A percentile compares a stretch with the other conserved stretches of the same genome.
Evolutionary conservation across 805 yeast species (phyloP).

Genomic region (Clavispora vitiphila): DNA sequence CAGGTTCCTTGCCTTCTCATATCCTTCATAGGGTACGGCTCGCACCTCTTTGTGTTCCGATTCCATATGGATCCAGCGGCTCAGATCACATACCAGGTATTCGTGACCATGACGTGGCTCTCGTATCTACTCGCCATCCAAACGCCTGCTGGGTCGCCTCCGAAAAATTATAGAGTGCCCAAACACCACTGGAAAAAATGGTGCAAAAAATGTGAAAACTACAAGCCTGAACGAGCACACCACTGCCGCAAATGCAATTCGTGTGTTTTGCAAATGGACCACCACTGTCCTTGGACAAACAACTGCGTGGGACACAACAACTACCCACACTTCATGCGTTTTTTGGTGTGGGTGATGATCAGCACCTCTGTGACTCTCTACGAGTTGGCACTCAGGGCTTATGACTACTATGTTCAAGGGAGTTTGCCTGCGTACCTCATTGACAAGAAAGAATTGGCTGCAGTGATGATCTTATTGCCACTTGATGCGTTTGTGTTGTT

Average conservation of each 20-base stretch:
- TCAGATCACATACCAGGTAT: constrained; percentile 45
- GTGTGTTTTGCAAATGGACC: constrained; percentile 89
- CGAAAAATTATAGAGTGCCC: constrained; percentile 33
- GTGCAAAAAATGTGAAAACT: constrained; percentile 66
- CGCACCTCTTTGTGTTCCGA: constrained; percentile 52
- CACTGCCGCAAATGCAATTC: constrained; percentile 75
- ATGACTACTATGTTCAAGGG: constrained; percentile 43
- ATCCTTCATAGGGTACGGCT: constrained; percentile 53
- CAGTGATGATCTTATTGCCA: constrained; percentile 52
- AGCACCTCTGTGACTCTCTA: constrained; percentile 45
- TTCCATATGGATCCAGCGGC: constrained; percentile 33
- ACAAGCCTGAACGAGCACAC: constrained; percentile 80
- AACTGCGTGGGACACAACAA: constrained; percentile 83
- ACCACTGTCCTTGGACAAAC: constrained; percentile 89
- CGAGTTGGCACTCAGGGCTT: constrained; percentile 37
- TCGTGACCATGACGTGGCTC: constrained; percentile 60
- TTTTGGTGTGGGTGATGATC: constrained; percentile 59
- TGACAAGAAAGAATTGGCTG: constrained; percentile 46
- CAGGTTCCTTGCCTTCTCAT: constrained; percentile 66
- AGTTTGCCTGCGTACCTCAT: constrained; percentile 54
- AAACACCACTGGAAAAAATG: constrained; percentile 56
- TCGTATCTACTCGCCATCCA: constrained; percentile 68
- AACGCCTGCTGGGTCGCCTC: constrained; percentile 63
- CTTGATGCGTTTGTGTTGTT: constrained; percentile 54
- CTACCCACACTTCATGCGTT: constrained; percentile 75